These are phyloP conservation scores for Aurantiochytrium sp. DNA, from an alignment of 108 stramenopile genomes.

Conservation along the genomic window DNA sequence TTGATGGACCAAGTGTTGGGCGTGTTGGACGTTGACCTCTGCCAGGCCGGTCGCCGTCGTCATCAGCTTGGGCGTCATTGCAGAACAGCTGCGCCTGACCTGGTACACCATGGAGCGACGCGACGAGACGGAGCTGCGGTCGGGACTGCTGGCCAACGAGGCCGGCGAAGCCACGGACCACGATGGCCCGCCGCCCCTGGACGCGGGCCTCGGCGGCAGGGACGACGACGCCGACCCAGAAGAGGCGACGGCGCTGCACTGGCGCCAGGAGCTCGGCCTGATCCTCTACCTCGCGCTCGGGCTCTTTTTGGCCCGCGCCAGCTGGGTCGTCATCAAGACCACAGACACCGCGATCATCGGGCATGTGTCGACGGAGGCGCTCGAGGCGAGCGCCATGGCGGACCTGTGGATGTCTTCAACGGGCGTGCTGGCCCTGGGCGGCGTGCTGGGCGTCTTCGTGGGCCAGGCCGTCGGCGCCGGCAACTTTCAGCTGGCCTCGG, in stretches of 20 bases:
- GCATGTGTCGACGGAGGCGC: conserved; percentile 60
- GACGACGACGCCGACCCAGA: too few relatives aligned
- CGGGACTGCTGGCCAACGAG: too few relatives aligned
- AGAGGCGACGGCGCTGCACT: neutral
- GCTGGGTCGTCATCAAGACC: conserved; percentile 62
- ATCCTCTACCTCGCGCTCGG: neutral
- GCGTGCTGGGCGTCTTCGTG: conserved; percentile 51
- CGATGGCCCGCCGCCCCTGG: too few relatives aligned
- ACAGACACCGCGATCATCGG: conserved; percentile 71
- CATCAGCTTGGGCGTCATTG: too few relatives aligned
- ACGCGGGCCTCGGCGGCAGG: too few relatives aligned
- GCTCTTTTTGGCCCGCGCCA: neutral
- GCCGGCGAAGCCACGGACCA: too few relatives aligned
- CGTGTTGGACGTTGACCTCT: too few relatives aligned
- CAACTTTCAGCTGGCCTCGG: conserved; percentile 46
- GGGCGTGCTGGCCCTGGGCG: conserved; percentile 59
- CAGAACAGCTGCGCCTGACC: too few relatives aligned
- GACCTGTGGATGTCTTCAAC: conserved; percentile 68
- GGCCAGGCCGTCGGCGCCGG: conserved; percentile 50
- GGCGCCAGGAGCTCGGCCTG: neutral
- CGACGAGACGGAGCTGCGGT: too few relatives aligned
- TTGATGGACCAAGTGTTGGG: too few relatives aligned
- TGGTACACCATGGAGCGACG: too few relatives aligned
- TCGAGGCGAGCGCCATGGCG: conserved; percentile 66
- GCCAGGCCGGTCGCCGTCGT: too few relatives aligned